Conservation (phyloP, 768 basidiomycete genomes). For the Leccinum boreale region DNA sequence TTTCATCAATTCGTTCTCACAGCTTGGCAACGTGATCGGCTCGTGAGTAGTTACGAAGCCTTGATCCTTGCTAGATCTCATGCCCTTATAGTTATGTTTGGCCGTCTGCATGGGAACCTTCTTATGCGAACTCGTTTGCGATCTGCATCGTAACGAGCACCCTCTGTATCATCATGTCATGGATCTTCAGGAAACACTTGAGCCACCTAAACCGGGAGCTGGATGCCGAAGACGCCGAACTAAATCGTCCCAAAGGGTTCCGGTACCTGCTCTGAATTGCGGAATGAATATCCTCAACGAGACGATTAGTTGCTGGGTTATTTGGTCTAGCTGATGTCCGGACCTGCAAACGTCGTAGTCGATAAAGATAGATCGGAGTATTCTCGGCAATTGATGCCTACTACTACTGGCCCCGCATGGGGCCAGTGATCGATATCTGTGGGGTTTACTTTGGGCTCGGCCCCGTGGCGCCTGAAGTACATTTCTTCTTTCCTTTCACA, state of each 20-base stretch:
- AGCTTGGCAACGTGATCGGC: conserved; percentile 81
- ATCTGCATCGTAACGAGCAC: conserved; percentile 65
- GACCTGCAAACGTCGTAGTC: background rate
- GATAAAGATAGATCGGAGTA: conserved; percentile 3
- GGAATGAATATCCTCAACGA: background rate
- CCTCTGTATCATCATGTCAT: conserved; percentile 47
- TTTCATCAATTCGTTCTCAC: conserved; percentile 75
- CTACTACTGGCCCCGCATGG: background rate
- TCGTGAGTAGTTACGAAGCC: conserved; percentile 48
- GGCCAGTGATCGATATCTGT: background rate
- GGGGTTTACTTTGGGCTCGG: too few species aligned
- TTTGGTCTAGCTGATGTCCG: background rate
- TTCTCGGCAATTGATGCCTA: conserved; percentile 7
- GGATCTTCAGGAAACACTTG: conserved; percentile 47
- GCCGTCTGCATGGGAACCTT: conserved; percentile 67
- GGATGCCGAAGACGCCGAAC: conserved; percentile 38
- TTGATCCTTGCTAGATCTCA: conserved; percentile 5
- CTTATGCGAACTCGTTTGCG: conserved; percentile 65
- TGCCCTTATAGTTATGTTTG: conserved; percentile 51
- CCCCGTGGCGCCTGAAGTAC: background rate
- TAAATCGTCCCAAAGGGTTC: conserved; percentile 35
- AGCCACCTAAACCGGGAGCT: conserved; percentile 37
- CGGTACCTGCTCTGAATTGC: conserved; percentile 44
- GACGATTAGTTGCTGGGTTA: background rate
- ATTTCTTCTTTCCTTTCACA: background rate